Evolutionary conservation across 805 yeast species (phyloP).

Genomic region (Metschnikowia anglica): DNA sequence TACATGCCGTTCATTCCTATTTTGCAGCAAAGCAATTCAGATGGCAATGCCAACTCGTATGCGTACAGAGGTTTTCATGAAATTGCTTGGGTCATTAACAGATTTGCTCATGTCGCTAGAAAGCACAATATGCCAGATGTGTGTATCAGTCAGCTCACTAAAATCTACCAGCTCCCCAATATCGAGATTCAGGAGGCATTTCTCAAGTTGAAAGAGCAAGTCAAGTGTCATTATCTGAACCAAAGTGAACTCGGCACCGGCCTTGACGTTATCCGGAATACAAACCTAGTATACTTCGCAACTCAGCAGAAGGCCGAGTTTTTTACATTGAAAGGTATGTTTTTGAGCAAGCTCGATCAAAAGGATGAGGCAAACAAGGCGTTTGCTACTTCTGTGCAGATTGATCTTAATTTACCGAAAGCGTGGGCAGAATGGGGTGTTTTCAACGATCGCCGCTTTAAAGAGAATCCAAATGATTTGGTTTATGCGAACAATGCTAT

Average conservation of each 20-base stretch:
- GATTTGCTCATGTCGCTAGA: conserved; percentile 98
- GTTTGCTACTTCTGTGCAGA: conserved; percentile 95
- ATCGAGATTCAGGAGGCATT: conserved; percentile 98
- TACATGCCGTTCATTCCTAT: conserved; percentile 91
- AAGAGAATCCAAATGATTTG: conserved; percentile 78
- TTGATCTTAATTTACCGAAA: conserved; percentile 89
- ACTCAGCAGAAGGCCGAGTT: conserved; percentile 98
- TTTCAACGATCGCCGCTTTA: conserved; percentile 84
- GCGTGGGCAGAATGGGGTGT: conserved; percentile 99
- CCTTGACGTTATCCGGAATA: conserved; percentile 92
- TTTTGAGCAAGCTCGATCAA: conserved; percentile 84
- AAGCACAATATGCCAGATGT: conserved; percentile 97
- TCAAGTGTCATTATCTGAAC: conserved; percentile 94
- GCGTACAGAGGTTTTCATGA: conserved; percentile 98
- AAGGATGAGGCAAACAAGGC: conserved; percentile 97
- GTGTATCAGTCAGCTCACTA: conserved; percentile 86
- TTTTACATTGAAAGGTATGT: conserved; percentile 97
- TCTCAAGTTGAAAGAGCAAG: conserved; percentile 92
- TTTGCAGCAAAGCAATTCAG: conserved; percentile 64
- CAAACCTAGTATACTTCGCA: conserved; percentile 93
- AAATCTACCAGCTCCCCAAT: conserved; percentile 93
- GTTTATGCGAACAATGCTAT: conserved; percentile 90
- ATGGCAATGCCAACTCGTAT: conserved; percentile 79
- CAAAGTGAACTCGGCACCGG: conserved; percentile 91
- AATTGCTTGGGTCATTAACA: conserved; percentile 96